A percentile compares a stretch with the other conserved stretches of the same genome.
Conservation (phyloP, 164 flowering plant species). For the Liriodendron chinense region DNA sequence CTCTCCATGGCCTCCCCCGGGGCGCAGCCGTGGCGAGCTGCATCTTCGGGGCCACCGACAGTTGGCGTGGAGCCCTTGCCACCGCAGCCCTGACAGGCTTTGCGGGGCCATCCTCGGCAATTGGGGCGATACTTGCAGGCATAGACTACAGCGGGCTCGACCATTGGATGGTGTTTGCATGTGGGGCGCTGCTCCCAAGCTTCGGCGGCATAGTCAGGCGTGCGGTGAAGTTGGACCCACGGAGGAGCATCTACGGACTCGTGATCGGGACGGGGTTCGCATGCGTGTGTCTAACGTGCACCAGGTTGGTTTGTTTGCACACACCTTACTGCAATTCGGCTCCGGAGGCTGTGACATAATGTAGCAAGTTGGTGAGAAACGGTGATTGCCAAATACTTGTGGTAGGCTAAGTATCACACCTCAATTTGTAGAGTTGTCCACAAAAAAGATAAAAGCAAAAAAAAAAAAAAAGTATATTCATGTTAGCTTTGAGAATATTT, state of each 20-base stretch:
- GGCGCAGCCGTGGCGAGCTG: slow-evolving; percentile 97
- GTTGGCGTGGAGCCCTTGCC: slow-evolving; percentile 78
- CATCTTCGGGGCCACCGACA: slow-evolving; percentile 81
- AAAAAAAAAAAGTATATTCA: neutral
- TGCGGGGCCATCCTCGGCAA: slow-evolving; percentile 81
- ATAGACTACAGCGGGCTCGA: slow-evolving; percentile 84
- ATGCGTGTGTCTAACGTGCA: slow-evolving; percentile 57
- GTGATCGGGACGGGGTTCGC: slow-evolving; percentile 60
- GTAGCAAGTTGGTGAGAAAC: neutral
- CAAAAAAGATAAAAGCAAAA: neutral
- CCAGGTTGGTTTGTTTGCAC: slow-evolving; percentile 83
- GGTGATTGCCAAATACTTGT: too few relatives aligned
- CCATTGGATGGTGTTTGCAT: slow-evolving; percentile 86
- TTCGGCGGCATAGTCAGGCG: slow-evolving; percentile 53
- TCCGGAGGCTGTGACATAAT: slow-evolving; percentile 84
- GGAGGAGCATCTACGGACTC: slow-evolving; percentile 57
- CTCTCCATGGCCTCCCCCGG: slow-evolving; percentile 91
- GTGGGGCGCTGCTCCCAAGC: slow-evolving; percentile 75
- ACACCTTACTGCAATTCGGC: slow-evolving; percentile 96
- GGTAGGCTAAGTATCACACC: neutral
- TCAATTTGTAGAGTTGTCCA: neutral
- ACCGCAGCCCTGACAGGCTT: slow-evolving; percentile 77
- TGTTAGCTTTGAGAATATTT: neutral
- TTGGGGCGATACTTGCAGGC: slow-evolving; percentile 83
- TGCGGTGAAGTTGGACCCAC: slow-evolving; percentile 49